Base-by-base conservation (phyloP, 768 basidiomycete genomes). In the Pholiota conissans region DNA sequence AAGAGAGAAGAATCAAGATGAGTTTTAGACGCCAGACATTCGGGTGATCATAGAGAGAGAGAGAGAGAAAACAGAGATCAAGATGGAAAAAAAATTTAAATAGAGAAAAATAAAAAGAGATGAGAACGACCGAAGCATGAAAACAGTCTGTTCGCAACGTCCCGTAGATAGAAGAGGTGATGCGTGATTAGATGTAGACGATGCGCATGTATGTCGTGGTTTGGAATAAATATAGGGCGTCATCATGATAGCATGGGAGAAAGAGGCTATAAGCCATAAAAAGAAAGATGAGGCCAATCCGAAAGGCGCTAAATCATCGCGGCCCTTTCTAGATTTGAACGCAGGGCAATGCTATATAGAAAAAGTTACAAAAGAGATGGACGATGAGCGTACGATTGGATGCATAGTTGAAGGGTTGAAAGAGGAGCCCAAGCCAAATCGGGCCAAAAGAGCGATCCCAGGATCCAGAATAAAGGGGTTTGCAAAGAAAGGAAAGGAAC, bases 251-350 rank as follows among this genome's bases (percentile, higher is more conserved):
- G 42, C 40, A 18, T 7, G 42, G 13, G 42, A 24, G 37, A 52
- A 13, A 42, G 40, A 20, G 35, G 18, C 45, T 32, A 46, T 45
- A 27, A 24, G 30, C 22, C 30, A 42, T 13, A 54, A 30, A 58
- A 56, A 56, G 52, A 52, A 55, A 40, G 49, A 58, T 52, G 51
- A 49, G 24, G 59, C n/a, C 56, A 46, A 55, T 49, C 42, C 30
- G 39, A 57, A 59, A 39, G 29, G 39, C 39, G 26, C 56, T 54
- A 61, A 51, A 62, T 59, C 58, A 65, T 61, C 27, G 86, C 86
- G 57, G 87, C 86, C 61, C 77, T 77, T 69, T 83, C 78, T 61
- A 90, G 83, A 68, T 82, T 86, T 56, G 77, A 73, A 66, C 87
- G 86, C 60, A 90, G 80, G 66, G 85, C 79, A 67, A 87, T 87